Conservation (phyloP, 2,329 filamentous ascomycete genomes). For the Neurospora crassa region DNA sequence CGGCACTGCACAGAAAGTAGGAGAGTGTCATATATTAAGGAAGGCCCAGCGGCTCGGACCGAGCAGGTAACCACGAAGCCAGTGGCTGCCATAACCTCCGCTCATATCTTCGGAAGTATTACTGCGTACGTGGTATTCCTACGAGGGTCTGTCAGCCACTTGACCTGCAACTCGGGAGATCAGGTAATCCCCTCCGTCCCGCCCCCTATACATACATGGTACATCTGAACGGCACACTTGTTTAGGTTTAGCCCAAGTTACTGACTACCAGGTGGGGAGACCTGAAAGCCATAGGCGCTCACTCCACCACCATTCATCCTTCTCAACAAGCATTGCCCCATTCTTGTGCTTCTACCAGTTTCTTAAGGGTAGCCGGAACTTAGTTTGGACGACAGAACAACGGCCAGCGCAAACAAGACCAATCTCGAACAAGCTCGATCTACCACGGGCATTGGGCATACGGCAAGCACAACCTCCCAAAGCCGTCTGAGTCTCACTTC, state of each 20-base stretch:
- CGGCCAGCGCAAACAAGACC: neutral
- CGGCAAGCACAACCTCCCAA: neutral
- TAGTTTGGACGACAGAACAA: neutral
- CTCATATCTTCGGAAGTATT: neutral
- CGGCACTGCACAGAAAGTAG: neutral
- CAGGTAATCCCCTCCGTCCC: neutral
- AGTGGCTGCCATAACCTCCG: neutral
- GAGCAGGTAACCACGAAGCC: neutral
- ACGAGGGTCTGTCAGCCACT: neutral
- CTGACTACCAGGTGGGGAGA: neutral
- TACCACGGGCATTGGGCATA: neutral
- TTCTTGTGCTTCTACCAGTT: neutral
- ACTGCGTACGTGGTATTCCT: neutral
- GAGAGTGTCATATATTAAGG: neutral
- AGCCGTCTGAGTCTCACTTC: neutral
- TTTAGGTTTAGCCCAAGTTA: neutral
- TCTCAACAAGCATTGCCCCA: neutral
- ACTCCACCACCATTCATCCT: neutral
- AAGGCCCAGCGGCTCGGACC: neutral
- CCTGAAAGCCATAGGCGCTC: neutral
- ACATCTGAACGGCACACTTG: neutral
- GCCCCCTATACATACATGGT: neutral
- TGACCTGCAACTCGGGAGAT: neutral
- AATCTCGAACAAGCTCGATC: neutral
- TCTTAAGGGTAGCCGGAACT: neutral